Evolutionary conservation across 140 eudicot species (phyloP), one percentile per base, ranked within the genome.

Genomic region (Flaveria floridana): DNA sequence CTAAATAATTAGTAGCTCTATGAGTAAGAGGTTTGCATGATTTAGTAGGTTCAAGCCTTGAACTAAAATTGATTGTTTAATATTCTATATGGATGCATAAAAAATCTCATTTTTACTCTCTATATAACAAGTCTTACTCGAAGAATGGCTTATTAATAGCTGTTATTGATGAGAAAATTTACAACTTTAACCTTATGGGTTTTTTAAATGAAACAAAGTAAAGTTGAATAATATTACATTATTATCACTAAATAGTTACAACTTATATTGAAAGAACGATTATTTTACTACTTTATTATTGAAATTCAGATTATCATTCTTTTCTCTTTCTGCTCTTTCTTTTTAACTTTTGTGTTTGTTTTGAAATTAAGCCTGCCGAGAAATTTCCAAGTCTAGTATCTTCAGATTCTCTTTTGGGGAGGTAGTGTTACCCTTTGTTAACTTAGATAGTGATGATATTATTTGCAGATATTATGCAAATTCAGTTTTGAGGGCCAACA

Each of bases 341-440:
- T 47, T 53, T 51, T 56, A 4, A 15, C 6, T 26, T 50, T 71
- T 23, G 20, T 65, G 37, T 12, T 68, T 51, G 76, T 20, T 67
- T 67, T 55, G n/a, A 51, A 18, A 39, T 68, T 47, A 46, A 95
- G 97, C 99, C 99, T 76, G 97, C 96, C 76, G 97, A 89, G 71
- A 92, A 92, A 25, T 81, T 70, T 74, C 72, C 77, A 42, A 47
- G 80, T 78, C 56, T 78, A 62, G 79, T 82, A 58, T 73, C 86
- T 73, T 6, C 80, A 0, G 83, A 82, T 48, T 82, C 86, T 73
- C 65, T 82, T 30, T 74, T 82, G 5, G 83, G 86, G 80, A 82
- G 83, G 86, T 82, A 68, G 50, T 48, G 53, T 58, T 58, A 47
- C 55, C 50, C 62, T 39, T 68, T 9, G 12, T 16, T 37, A 68